Base-by-base conservation (phyloP, 1,139 yeast species). In the Yamadazyma sp. region DNA sequence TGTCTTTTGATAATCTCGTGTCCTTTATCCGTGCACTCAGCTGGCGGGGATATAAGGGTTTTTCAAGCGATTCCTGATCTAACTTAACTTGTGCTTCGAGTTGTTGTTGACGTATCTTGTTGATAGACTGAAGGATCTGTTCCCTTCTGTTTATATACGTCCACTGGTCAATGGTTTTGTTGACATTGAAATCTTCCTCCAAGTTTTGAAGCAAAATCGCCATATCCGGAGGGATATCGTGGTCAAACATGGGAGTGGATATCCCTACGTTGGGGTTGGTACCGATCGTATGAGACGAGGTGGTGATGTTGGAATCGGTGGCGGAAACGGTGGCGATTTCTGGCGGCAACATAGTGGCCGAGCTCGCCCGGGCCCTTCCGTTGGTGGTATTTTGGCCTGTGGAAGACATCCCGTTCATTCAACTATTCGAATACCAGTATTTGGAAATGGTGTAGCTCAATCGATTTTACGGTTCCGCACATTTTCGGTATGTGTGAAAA, bases 41-140 rank as follows among this genome's bases (percentile, higher is more conserved):
- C 17, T 44, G 39, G 68, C 91, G 65, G 1, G 92, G 91, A 45
- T 77, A 73, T 18, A 85, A 58, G 0, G 92, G 91, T 36, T 55
- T 55, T 44, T 70, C 73, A 16, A 72, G 49, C 62, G 69, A 65
- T 60, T 79, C 40, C 64, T 74, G 64, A 40, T 66, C 69, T 12
- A 68, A 46, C 27, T 58, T 54, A 15, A 53, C 50, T 11, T 51
- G 54, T 16, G 54, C 50, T 17, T 50, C 51, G 30, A 61, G 56
- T 37, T 61, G 69, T 42, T 58, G 61, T 48, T 66, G 66, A 39
- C 68, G 75, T 27, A 70, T 46, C 37, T 58, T 55, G 41, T 60
- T 61, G 24, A 72, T 66, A 37, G 61, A 58, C 39, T 62, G 67
- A 66, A 72, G 65, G 46, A 72, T 69, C 47, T 72, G 74, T 52